Conservation (phyloP, 208 protist genomes). For the Wallacemonas collosoma region DNA sequence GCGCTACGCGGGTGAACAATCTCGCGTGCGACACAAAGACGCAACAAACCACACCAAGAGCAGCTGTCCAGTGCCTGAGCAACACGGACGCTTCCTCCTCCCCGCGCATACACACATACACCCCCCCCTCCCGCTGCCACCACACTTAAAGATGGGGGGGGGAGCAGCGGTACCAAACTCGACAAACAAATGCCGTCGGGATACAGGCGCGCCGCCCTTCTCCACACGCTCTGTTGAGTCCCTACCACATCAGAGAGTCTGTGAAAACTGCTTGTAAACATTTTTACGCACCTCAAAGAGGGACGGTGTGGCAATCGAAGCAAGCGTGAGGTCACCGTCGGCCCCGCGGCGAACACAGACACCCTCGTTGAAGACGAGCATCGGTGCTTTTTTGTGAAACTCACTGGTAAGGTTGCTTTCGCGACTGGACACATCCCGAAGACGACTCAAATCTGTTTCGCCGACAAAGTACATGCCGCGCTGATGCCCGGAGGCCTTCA, state of each 20-base stretch:
- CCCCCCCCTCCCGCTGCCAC: too few species aligned
- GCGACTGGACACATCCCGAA: constrained; percentile 57
- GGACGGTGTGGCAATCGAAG: constrained; percentile 74
- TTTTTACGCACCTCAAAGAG: constrained; percentile 72
- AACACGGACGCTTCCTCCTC: too few species aligned
- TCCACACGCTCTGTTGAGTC: too few species aligned
- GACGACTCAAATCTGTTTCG: constrained; percentile 57
- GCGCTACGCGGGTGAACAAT: too few species aligned
- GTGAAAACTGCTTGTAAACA: constrained; percentile 82
- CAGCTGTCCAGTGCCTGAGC: too few species aligned
- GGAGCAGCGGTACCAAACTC: too few species aligned
- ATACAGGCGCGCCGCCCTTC: neutral
- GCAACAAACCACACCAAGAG: too few species aligned
- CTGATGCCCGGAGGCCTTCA: constrained; percentile 52
- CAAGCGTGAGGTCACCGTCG: constrained; percentile 74
- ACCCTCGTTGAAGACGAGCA: constrained; percentile 83
- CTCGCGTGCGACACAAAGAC: too few species aligned
- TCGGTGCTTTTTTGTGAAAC: constrained; percentile 73
- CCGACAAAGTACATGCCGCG: constrained; percentile 87
- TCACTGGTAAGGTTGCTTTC: constrained; percentile 66
- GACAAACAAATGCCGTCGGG: too few species aligned
- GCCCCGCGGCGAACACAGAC: constrained; percentile 76
- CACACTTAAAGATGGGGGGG: too few species aligned
- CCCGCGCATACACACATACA: too few species aligned
- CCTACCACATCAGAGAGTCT: constrained; percentile 32